Percentiles rank a stretch among this genome's conserved stretches.
Evolutionary conservation across 1,284 basidiomycete species (phyloP).

Genomic region (Leucoagaricus sp.): DNA sequence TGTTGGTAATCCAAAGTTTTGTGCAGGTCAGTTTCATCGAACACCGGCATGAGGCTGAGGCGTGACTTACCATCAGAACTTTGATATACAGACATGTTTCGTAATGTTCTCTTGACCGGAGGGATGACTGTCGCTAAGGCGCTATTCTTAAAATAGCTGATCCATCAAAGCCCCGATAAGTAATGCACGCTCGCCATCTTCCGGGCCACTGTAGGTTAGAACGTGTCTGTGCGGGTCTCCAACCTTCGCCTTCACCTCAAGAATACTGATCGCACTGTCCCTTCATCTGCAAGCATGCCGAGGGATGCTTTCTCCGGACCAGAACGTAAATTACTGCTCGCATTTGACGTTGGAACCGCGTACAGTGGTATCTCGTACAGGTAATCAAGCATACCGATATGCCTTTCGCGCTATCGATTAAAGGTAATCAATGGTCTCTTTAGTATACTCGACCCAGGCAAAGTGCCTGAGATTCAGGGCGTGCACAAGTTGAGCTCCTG

Average conservation of each 20-base stretch:
- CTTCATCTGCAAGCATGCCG: slow-evolving; percentile 1
- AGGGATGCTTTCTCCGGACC: slow-evolving; percentile 6
- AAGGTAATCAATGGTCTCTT: neutral
- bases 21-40: too few relatives aligned
- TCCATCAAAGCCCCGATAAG: too few relatives aligned
- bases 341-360: slow-evolving; percentile 17
- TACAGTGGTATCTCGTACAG: slow-evolving; percentile 19
- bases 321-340: slow-evolving; percentile 15
- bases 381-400: neutral
- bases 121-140: too few relatives aligned
- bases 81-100: too few relatives aligned
- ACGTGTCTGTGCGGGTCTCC: neutral
- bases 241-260: neutral
- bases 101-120: too few relatives aligned
- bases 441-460: slow-evolving; percentile 66
- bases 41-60: too few relatives aligned
- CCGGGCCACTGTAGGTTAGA: too few relatives aligned
- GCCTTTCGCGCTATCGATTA: neutral
- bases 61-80: too few relatives aligned
- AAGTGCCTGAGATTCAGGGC: slow-evolving; percentile 72
- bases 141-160: too few relatives aligned
- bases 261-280: too few relatives aligned
- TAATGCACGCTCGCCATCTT: too few relatives aligned
- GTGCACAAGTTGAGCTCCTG: slow-evolving; percentile 59
- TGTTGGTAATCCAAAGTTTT: too few relatives aligned